Conservation (phyloP, 352 stramenopile species). For the Globisporangium spinosum region DNA sequence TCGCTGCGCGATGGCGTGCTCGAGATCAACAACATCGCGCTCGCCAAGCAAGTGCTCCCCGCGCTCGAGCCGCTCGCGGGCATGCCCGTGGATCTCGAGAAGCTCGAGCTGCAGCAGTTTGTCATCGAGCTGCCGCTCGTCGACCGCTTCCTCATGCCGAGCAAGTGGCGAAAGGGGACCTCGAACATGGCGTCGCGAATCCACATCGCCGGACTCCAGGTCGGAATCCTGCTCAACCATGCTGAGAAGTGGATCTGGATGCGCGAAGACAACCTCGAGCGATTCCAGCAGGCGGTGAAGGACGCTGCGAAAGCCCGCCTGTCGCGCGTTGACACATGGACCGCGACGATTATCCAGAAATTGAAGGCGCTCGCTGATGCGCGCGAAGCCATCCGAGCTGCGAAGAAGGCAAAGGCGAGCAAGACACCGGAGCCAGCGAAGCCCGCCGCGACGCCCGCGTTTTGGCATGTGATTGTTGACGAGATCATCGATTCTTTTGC, state of each 20-base stretch:
- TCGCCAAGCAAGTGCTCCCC: slow-evolving; percentile 41
- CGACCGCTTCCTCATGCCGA: slow-evolving; percentile 26
- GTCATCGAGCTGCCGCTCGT: slow-evolving; percentile 53
- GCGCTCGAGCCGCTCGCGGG: slow-evolving; percentile 55
- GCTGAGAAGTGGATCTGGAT: slow-evolving; percentile 80
- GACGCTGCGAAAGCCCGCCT: slow-evolving; percentile 49
- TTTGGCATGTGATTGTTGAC: slow-evolving; percentile 63
- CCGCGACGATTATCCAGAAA: slow-evolving; percentile 50
- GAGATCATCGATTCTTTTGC: slow-evolving; percentile 69
- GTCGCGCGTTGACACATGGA: slow-evolving; percentile 55
- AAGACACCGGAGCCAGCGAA: slow-evolving; percentile 1
- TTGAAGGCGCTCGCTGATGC: slow-evolving; percentile 47
- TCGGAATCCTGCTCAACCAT: slow-evolving; percentile 54
- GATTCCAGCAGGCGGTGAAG: slow-evolving; percentile 50
- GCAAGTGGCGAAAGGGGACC: slow-evolving; percentile 15
- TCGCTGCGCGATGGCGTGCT: slow-evolving; percentile 57
- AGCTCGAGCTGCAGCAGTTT: slow-evolving; percentile 51
- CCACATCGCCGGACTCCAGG: slow-evolving; percentile 45
- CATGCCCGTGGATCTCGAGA: slow-evolving; percentile 62
- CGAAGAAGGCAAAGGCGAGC: slow-evolving; percentile 27
- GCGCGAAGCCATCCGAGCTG: slow-evolving; percentile 28
- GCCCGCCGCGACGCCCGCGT: slow-evolving; percentile 26
- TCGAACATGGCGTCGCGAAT: slow-evolving; percentile 42
- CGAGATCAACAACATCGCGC: slow-evolving; percentile 51
- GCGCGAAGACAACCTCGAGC: slow-evolving; percentile 55